Conservation (phyloP, 345 rosid species). For the Ceriops zippeliana region DNA sequence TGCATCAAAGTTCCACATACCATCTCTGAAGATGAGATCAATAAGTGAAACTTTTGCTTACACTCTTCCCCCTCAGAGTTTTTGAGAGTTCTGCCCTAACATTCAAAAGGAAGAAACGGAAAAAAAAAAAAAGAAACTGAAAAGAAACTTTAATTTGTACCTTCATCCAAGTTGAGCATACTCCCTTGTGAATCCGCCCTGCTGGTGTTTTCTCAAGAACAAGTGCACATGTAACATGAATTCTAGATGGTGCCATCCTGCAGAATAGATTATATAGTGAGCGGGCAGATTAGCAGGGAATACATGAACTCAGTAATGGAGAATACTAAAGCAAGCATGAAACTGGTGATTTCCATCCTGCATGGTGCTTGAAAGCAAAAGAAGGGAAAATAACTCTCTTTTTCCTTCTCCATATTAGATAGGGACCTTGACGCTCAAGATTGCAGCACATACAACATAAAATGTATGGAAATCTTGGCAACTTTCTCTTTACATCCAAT, state of each 20-base stretch:
- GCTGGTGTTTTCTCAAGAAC: constrained; percentile 81
- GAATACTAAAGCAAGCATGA: not conserved
- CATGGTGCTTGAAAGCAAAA: too few species aligned
- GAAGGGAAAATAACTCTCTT: too few species aligned
- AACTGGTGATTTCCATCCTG: too few species aligned
- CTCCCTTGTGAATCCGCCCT: constrained; percentile 82
- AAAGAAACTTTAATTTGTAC: constrained; percentile 18
- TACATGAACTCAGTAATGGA: not conserved
- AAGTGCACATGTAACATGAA: constrained; percentile 93
- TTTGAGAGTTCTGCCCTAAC: not conserved
- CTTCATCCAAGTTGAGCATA: constrained; percentile 99
- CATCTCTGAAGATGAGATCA: too few species aligned
- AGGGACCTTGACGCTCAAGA: too few species aligned
- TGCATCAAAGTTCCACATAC: too few species aligned
- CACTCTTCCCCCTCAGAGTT: too few species aligned
- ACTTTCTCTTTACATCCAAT: too few species aligned
- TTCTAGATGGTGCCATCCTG: constrained; percentile 66
- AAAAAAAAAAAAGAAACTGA: not conserved
- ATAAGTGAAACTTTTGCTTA: too few species aligned
- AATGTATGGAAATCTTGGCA: too few species aligned
- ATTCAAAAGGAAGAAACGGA: not conserved
- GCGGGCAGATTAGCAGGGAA: not conserved
- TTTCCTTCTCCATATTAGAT: too few species aligned
- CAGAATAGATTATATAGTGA: constrained; percentile 14
- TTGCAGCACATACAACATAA: too few species aligned